phyloP scores from a whole-genome alignment of 78 protist species.

The Bigelowiella natans region DNA sequence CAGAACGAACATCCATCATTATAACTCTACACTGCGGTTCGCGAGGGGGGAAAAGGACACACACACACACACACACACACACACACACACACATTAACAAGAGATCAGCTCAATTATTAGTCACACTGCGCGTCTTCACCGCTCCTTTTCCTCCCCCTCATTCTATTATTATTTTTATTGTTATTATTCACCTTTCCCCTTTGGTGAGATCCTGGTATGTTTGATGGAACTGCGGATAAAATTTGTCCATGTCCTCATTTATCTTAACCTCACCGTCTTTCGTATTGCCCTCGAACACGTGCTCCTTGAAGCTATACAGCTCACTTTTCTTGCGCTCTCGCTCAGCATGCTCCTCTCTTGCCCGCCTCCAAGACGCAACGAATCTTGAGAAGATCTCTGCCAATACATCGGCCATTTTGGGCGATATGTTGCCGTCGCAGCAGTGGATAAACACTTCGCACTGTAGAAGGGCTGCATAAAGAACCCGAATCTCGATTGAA shows the following conservation, averaged over 20 bases:
- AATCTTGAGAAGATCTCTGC: background rate
- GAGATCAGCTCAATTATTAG: too few relatives aligned
- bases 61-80: too few relatives aligned
- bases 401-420: background rate
- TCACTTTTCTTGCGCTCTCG: background rate
- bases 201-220: background rate
- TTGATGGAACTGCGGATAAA: conserved; percentile 29
- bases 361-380: background rate
- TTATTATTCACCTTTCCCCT: background rate
- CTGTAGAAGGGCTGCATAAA: background rate
- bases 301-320: background rate
- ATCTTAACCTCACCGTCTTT: background rate
- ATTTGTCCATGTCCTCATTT: background rate
- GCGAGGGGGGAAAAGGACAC: too few relatives aligned
- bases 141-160: too few relatives aligned
- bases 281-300: background rate
- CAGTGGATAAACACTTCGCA: background rate
- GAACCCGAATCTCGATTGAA: background rate
- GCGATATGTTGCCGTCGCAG: background rate
- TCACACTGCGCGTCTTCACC: too few relatives aligned
- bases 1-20: too few relatives aligned
- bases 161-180: too few relatives aligned
- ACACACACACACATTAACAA: too few relatives aligned
- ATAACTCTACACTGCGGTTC: too few relatives aligned
- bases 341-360: background rate